Evolutionary conservation across 352 stramenopile species (phyloP), one percentile per base, ranked within the genome.

Genomic region (Phytophthora multivora): DNA sequence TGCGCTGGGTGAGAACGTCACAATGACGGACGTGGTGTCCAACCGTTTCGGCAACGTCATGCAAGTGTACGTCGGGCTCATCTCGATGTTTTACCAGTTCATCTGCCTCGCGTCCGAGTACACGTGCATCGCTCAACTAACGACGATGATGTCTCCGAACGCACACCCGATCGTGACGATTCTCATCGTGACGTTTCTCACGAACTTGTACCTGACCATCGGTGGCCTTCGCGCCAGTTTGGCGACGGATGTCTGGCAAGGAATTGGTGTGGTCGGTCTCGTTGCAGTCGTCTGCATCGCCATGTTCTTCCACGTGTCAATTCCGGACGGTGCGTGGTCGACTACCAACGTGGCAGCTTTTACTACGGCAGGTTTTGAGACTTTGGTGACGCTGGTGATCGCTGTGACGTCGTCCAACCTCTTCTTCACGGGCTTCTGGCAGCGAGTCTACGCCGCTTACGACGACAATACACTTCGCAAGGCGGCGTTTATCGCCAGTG

Each of bases 401-500:
- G 83, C 84, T 13, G 61, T 91, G 4, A 77, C 70, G 9, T 71
- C 81, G 12, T 77, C 81, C 13, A 91, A 87, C 46, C 57, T 93
- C 13, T 93, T 93, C 65, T 89, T 90, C 67, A 91, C 84, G 50
- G 84, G 80, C 51, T 93, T 85, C 52, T 93, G 84, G 84, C 84
- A 91, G 63, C 81, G 84, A 39, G 83, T 90, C 43, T 91, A 84
- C 59, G 61, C 78, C 0, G 80, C 77, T 9, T 78, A 84, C 6
- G 77, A 87, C 64, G 73, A 90, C 58, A 50, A 46, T 11, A 89
- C 80, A 8, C 58, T 93, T 18, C 70, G 64, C 43, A 77, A 72
- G 25, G 80, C 69, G n/a, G 67, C 77, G 1, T 54, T 73, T 16
- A 65, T 80, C 31, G 72, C 81, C 15, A 79, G 71, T 9, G 26